A percentile compares a stretch with the other conserved stretches of the same genome.
These are phyloP conservation scores for Dendrobium catenatum DNA, from an alignment of 106 monocot species.

Conservation along the genomic window DNA sequence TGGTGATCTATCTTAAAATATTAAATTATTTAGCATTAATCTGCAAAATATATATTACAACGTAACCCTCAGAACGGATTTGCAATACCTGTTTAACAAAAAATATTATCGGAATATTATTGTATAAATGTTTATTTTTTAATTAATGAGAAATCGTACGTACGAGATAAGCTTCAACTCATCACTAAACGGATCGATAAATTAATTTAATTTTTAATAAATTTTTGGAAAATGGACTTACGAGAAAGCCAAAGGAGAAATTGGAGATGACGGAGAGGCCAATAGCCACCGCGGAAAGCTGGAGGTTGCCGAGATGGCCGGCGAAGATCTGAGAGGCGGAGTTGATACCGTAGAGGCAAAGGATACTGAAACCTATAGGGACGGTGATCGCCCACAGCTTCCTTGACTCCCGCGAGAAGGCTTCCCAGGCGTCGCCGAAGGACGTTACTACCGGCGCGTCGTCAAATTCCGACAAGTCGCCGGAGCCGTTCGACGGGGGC, in stretches of 20 bases:
- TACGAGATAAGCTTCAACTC: too few species aligned
- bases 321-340: slow-evolving; percentile 72
- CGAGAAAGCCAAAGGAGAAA: slow-evolving; percentile 86
- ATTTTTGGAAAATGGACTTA: slow-evolving; percentile 5
- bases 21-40: too few species aligned
- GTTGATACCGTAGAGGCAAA: slow-evolving; percentile 71
- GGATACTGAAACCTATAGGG: slow-evolving; percentile 65
- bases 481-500: too few species aligned
- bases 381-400: slow-evolving; percentile 61
- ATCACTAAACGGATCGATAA: not conserved
- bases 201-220: too few species aligned
- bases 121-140: too few species aligned
- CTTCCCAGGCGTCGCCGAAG: slow-evolving; percentile 22
- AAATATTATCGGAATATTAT: too few species aligned
- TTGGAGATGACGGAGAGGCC: slow-evolving; percentile 68
- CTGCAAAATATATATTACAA: too few species aligned
- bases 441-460: slow-evolving; percentile 26
- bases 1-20: too few species aligned
- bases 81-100: too few species aligned
- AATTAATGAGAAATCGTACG: too few species aligned
- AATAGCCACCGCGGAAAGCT: slow-evolving; percentile 78
- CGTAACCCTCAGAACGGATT: too few species aligned
- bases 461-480: too few species aligned
- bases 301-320: slow-evolving; percentile 76
- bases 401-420: slow-evolving; percentile 47